Percentiles rank a stretch among this genome's conserved stretches.
Evolutionary conservation across 768 basidiomycete genomes (phyloP).

Genomic region (Coprinopsis sp.): DNA sequence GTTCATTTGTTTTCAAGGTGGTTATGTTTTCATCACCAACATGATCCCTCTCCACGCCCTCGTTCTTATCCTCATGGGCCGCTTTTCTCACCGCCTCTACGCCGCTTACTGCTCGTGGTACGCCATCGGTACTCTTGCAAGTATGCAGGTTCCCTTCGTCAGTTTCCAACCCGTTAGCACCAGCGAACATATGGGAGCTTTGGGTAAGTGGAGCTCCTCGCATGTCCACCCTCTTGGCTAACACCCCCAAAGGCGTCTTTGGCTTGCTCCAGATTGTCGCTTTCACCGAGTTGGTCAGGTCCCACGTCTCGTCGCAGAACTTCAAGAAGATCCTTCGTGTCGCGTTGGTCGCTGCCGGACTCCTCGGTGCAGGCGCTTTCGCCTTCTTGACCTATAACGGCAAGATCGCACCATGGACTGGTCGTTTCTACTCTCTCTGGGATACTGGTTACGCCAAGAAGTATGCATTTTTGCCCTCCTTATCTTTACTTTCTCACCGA

Average conservation of each 20-base stretch:
- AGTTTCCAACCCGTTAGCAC: slow-evolving; percentile 98
- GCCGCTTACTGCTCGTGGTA: slow-evolving; percentile 98
- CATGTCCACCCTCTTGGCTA: slow-evolving; percentile 8
- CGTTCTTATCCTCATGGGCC: slow-evolving; percentile 94
- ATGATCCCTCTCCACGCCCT: slow-evolving; percentile 98
- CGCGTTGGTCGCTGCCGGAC: slow-evolving; percentile 62
- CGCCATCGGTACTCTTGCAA: slow-evolving; percentile 91
- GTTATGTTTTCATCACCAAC: slow-evolving; percentile 99
- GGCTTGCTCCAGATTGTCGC: slow-evolving; percentile 95
- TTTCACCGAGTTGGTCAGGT: slow-evolving; percentile 83
- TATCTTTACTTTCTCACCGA: slow-evolving; percentile 6
- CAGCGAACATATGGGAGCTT: slow-evolving; percentile 97
- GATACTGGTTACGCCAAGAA: slow-evolving; percentile 99
- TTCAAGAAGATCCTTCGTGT: slow-evolving; percentile 79
- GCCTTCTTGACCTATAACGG: slow-evolving; percentile 85
- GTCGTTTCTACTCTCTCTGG: slow-evolving; percentile 98
- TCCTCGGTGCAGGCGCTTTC: slow-evolving; percentile 69
- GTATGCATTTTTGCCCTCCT: slow-evolving; percentile 37
- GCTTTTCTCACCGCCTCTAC: slow-evolving; percentile 88
- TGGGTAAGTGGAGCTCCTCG: slow-evolving; percentile 51
- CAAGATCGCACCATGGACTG: slow-evolving; percentile 99
- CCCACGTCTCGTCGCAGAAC: slow-evolving; percentile 86
- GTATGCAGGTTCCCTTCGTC: slow-evolving; percentile 99
- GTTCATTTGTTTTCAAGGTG: slow-evolving; percentile 45
- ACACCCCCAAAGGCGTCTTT: slow-evolving; percentile 66